These are phyloP conservation scores for Cordyceps sp. DNA, from an alignment of 2,329 filamentous ascomycete genomes.

Conservation along the genomic window DNA sequence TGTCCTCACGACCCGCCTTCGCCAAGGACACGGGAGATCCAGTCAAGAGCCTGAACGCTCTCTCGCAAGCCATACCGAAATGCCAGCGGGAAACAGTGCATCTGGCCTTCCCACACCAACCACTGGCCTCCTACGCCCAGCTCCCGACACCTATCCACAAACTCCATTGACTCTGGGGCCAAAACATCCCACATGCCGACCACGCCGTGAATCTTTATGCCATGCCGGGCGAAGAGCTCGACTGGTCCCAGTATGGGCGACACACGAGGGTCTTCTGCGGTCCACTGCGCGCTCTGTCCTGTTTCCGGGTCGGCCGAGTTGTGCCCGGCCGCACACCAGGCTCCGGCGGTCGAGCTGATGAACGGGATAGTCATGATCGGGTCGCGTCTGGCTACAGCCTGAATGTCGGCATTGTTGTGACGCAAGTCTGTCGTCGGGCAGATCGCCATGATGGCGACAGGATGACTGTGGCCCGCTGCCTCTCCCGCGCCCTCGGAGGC, in stretches of 20 bases:
- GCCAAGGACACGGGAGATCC: not conserved
- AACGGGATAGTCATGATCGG: constrained; percentile 8
- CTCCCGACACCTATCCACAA: constrained; percentile 26
- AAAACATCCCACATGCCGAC: constrained; percentile 35
- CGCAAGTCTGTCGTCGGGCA: constrained; percentile 25
- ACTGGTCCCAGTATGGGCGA: constrained; percentile 31
- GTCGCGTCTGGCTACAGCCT: constrained; percentile 6
- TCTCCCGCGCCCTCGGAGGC: constrained; percentile 8
- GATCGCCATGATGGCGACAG: constrained; percentile 15
- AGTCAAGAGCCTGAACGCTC: constrained; percentile 10
- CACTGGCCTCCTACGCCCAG: constrained; percentile 31
- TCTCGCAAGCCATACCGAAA: constrained; percentile 30
- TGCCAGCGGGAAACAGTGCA: constrained; percentile 41
- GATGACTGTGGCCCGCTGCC: constrained; percentile 14
- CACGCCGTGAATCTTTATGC: constrained; percentile 32
- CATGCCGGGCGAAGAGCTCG: constrained; percentile 7
- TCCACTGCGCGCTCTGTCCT: not conserved
- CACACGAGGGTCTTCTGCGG: constrained; percentile 20
- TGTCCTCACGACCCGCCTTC: too few species aligned
- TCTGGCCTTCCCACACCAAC: constrained; percentile 42
- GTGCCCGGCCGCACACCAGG: constrained; percentile 7
- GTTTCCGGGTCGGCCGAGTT: not conserved
- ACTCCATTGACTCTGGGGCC: constrained; percentile 30
- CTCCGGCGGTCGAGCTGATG: constrained; percentile 8
- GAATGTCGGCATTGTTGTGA: constrained; percentile 7